A percentile compares a stretch with the other conserved stretches of the same genome.
phyloP scores from a whole-genome alignment of 2,329 filamentous ascomycete genomes.

The Knoxdaviesia capensis region DNA sequence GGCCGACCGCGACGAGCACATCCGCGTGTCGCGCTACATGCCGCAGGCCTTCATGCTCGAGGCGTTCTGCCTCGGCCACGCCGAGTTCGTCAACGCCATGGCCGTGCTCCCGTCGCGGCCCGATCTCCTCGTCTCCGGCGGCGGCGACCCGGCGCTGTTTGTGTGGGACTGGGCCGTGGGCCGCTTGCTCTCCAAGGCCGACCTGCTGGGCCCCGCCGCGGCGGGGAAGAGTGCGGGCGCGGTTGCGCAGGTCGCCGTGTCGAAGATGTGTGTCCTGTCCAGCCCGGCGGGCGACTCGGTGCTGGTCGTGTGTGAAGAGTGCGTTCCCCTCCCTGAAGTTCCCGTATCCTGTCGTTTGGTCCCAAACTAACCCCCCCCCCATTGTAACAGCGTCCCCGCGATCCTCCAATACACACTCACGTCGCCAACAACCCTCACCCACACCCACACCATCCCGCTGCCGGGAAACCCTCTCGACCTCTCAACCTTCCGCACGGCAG shows the following conservation, averaged over 20 bases:
- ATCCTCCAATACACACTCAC: constrained; percentile 44
- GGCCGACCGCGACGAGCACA: constrained; percentile 46
- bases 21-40: constrained; percentile 63
- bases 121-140: constrained; percentile 61
- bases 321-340: constrained; percentile 9
- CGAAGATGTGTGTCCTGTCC: constrained; percentile 5
- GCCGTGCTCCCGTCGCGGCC: constrained; percentile 36
- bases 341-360: not conserved
- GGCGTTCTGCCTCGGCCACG: constrained; percentile 73
- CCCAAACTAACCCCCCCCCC: constrained; percentile 7
- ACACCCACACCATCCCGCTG: constrained; percentile 27
- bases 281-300: constrained; percentile 12
- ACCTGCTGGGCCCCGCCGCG: constrained; percentile 22
- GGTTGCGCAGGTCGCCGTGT: constrained; percentile 22
- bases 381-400: constrained; percentile 26
- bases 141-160: constrained; percentile 61
- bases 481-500: constrained; percentile 9
- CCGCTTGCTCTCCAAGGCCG: constrained; percentile 29
- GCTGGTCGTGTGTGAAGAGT: constrained; percentile 23
- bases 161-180: constrained; percentile 63
- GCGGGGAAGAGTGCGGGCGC: not conserved
- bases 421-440: constrained; percentile 24
- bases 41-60: constrained; percentile 82
- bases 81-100: constrained; percentile 62
- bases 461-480: constrained; percentile 46